Conservation (phyloP, 805 yeast genomes). For the Candida sithepensis region DNA sequence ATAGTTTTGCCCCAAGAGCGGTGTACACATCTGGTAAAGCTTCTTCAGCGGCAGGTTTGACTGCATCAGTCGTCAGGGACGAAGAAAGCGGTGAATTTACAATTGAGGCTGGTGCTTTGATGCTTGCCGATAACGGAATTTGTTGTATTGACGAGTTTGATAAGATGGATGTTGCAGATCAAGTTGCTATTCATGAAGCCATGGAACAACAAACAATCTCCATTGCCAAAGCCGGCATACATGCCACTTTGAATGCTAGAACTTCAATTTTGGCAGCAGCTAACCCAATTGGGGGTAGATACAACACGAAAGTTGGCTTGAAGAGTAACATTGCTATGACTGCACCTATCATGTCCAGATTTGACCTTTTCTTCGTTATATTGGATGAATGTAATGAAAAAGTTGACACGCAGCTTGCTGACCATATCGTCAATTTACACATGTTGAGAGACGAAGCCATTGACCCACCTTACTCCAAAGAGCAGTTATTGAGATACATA, state of each 20-base stretch:
- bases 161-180: slow-evolving; percentile 93
- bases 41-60: slow-evolving; percentile 96
- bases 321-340: slow-evolving; percentile 90
- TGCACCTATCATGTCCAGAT: slow-evolving; percentile 98
- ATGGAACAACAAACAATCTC: slow-evolving; percentile 99
- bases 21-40: slow-evolving; percentile 98
- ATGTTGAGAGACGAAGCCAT: slow-evolving; percentile 89
- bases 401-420: slow-evolving; percentile 84
- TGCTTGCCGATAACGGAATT: slow-evolving; percentile 97
- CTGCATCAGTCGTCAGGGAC: slow-evolving; percentile 96
- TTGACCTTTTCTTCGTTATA: slow-evolving; percentile 91
- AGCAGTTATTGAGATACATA: slow-evolving; percentile 83
- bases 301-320: slow-evolving; percentile 80
- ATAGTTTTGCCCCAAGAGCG: slow-evolving; percentile 87
- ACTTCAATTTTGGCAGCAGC: slow-evolving; percentile 98
- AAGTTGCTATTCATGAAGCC: slow-evolving; percentile 98
- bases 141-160: slow-evolving; percentile 99
- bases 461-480: slow-evolving; percentile 83
- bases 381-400: slow-evolving; percentile 92
- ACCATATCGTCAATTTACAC: slow-evolving; percentile 89
- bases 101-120: slow-evolving; percentile 96
- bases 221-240: slow-evolving; percentile 98
- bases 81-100: slow-evolving; percentile 97
- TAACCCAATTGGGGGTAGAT: slow-evolving; percentile 95
- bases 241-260: slow-evolving; percentile 94